Base-by-base conservation (phyloP, 169 alveolate genomes). In the Cryptosporidium canis region DNA sequence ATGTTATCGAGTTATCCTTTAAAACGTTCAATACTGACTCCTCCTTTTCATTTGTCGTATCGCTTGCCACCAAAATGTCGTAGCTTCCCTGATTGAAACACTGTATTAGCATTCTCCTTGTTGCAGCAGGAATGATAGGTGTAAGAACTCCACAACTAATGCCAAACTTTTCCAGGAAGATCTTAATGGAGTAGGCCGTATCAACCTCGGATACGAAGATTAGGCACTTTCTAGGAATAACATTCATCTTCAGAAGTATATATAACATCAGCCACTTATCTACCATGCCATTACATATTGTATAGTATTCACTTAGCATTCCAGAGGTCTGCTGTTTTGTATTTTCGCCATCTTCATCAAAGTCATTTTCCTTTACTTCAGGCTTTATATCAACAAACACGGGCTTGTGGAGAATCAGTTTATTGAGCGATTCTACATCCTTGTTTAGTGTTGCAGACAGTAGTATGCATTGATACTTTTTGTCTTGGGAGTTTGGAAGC, bases 121-220 rank as follows among this genome's bases (percentile, higher is more conserved):
- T 77, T 77, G 87, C 70, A 11, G 72, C 70, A 37, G 87, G 87
- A 58, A 77, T 55, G 43, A 77, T 77, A 11, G 68, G 87, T n/a
- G 77, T 77, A 12, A 77, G 29, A 4, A 77, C 72, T 3, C 87
- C 87, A 58, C 77, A 55, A 39, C 51, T 44, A 18, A 77, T 58
- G 4, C 72, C 87, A 77, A 77, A 77, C 45, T 58, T 77, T 58
- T 77, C 87, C 7, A 77, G 66, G 41, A 77, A 77, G 12, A 77
- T 21, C 33, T 61, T 55, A 61, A 77, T 41, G 8, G 87, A 77
- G 24, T 77, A 77, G 58, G 87, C 87, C 1, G 72, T 77, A 37
- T 77, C 87, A 7, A 77, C 64, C 21, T 35, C 58, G 41, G 87
- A 77, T 39, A 61, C 87, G 39, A 77, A 77, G 24, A 77, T 58